These are phyloP conservation scores for Lyophyllum semitale DNA, from an alignment of 768 basidiomycete species.

Conservation along the genomic window DNA sequence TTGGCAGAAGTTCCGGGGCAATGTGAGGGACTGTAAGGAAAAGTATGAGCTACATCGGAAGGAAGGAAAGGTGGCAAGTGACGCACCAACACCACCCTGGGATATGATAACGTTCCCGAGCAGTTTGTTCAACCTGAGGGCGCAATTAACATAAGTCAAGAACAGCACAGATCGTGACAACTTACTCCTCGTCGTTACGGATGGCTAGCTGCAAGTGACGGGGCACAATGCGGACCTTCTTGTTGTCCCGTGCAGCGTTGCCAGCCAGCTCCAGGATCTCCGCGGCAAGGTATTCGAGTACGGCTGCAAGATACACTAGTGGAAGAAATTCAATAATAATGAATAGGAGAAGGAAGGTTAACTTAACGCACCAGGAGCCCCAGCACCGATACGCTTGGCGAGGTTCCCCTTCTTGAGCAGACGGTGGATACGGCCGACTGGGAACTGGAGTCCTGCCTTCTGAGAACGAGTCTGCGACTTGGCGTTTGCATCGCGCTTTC, in stretches of 20 bases:
- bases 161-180: neutral
- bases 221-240: conserved; percentile 83
- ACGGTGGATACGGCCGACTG: conserved; percentile 83
- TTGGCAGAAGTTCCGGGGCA: conserved; percentile 18
- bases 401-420: conserved; percentile 75
- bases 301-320: conserved; percentile 79
- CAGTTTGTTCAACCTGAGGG: conserved; percentile 52
- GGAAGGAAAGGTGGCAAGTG: conserved; percentile 38
- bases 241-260: conserved; percentile 76
- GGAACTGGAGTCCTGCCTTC: conserved; percentile 69
- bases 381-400: conserved; percentile 68
- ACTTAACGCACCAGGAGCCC: conserved; percentile 56
- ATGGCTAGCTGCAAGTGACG: conserved; percentile 82
- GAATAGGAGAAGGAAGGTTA: neutral
- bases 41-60: conserved; percentile 23
- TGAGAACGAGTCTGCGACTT: conserved; percentile 71
- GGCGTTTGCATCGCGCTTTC: conserved; percentile 44
- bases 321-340: neutral
- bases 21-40: conserved; percentile 21
- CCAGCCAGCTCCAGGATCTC: conserved; percentile 89
- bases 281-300: conserved; percentile 84
- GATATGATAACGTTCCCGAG: conserved; percentile 68
- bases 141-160: neutral
- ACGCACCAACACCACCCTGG: conserved; percentile 75
- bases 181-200: conserved; percentile 72